Evolutionary conservation across 768 basidiomycete genomes (phyloP).

Genomic region (Phlebiopsis gigantea): DNA sequence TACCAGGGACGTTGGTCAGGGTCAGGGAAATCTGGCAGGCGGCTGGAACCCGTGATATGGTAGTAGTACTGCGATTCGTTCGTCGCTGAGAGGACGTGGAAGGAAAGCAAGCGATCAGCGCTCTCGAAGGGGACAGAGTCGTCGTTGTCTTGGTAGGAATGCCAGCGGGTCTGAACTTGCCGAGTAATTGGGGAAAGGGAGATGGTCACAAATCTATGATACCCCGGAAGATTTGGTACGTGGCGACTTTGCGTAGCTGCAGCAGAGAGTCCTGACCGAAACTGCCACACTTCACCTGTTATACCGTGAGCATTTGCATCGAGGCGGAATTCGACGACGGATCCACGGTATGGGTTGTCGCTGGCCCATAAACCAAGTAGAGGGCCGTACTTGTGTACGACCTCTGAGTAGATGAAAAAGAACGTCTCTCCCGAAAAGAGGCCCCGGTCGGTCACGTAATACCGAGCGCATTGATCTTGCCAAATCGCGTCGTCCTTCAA

Average conservation of each 20-base stretch:
- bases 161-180: background rate
- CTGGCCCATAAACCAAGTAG: conserved; percentile 22
- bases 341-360: conserved; percentile 19
- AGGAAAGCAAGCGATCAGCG: background rate
- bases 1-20: conserved; percentile 12
- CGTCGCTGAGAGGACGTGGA: conserved; percentile 15
- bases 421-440: conserved; percentile 11
- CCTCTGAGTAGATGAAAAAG: conserved; percentile 15
- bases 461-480: background rate
- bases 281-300: conserved; percentile 20
- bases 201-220: conserved; percentile 3
- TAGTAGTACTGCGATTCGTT: background rate
- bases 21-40: conserved; percentile 13
- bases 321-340: conserved; percentile 21
- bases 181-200: background rate
- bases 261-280: background rate
- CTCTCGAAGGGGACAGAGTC: background rate
- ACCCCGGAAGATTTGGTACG: background rate
- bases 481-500: conserved; percentile 7
- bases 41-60: background rate
- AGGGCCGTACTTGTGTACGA: conserved; percentile 19
- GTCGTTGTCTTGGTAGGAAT: background rate
- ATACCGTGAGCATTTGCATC: conserved; percentile 14
- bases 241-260: background rate
- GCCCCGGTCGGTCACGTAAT: conserved; percentile 12